Conservation (phyloP, 352 stramenopile genomes). For the Phytophthora podocarpi region DNA sequence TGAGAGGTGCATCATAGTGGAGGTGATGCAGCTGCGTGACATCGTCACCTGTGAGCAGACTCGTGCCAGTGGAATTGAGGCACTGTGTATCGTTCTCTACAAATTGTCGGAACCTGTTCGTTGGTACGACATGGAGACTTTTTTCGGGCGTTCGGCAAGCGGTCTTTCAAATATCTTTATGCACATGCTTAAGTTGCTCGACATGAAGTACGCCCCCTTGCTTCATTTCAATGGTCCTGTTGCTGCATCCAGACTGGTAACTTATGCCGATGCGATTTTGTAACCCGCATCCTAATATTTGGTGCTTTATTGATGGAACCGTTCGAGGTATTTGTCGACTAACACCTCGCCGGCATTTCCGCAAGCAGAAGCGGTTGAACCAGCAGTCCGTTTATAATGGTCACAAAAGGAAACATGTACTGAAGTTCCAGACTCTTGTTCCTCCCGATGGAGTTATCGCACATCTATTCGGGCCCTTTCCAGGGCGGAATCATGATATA, state of each 20-base stretch:
- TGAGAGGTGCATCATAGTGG: no score
- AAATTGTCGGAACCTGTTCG: slow-evolving; percentile 5
- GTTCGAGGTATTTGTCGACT: slow-evolving; percentile 16
- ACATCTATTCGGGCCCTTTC: slow-evolving; percentile 17
- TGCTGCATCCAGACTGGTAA: slow-evolving; percentile 1
- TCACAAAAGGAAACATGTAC: slow-evolving; percentile 29
- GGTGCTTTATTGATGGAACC: slow-evolving; percentile 19
- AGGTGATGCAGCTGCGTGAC: no score
- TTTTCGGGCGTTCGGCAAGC: slow-evolving; percentile 7
- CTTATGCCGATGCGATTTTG: slow-evolving; percentile 16
- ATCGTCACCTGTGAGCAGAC: no score
- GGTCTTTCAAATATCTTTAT: slow-evolving; percentile 20
- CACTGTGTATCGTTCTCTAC: slow-evolving; percentile 13
- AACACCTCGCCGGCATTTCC: neutral
- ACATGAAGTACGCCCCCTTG: neutral
- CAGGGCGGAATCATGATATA: slow-evolving; percentile 20
- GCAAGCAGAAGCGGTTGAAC: no score
- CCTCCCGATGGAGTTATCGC: slow-evolving; percentile 24
- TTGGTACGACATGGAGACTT: neutral
- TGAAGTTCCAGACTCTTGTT: slow-evolving; percentile 31
- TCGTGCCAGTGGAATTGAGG: slow-evolving; percentile 11
- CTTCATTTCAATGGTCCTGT: slow-evolving; percentile 7
- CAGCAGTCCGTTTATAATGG: slow-evolving; percentile 29
- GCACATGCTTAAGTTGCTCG: neutral
- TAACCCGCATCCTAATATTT: slow-evolving; percentile 3